Percentiles rank a stretch among this genome's conserved stretches.
phyloP scores from a whole-genome alignment of 129 eudicot genomes.

The Artemisia tridentata region DNA sequence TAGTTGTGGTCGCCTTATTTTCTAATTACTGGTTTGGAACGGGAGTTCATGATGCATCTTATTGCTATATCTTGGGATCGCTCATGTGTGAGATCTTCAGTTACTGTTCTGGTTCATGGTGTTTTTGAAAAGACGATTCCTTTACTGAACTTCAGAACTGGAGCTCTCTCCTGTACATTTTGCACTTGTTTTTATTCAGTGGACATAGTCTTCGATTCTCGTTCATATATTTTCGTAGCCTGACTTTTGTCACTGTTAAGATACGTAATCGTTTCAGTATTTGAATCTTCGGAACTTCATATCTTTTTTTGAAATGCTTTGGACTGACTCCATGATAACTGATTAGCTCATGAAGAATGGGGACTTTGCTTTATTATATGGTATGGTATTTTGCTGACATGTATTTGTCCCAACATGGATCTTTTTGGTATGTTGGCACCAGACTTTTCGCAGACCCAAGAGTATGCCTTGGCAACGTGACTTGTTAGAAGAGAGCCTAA shows the following conservation, averaged over 20 bases:
- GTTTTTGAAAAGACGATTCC: conserved; percentile 54
- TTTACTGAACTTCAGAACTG: conserved; percentile 59
- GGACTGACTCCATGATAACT: conserved; percentile 40
- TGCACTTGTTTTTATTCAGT: conserved; percentile 37
- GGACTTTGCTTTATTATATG: conserved; percentile 39
- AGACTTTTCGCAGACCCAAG: conserved; percentile 80
- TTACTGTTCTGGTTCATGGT: conserved; percentile 47
- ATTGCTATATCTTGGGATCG: conserved; percentile 44
- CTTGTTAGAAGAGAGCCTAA: conserved; percentile 82
- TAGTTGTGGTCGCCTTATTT: conserved; percentile 39
- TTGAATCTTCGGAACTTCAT: too few relatives aligned
- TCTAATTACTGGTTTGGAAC: conserved; percentile 41
- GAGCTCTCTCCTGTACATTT: conserved; percentile 58
- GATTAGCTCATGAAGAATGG: conserved; percentile 45
- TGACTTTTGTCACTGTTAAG: conserved; percentile 39
- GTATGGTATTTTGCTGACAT: conserved; percentile 61
- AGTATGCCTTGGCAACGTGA: conserved; percentile 79
- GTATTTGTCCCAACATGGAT: conserved; percentile 42
- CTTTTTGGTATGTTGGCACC: conserved; percentile 59
- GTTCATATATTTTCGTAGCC: conserved; percentile 37
- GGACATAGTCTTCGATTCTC: conserved; percentile 46
- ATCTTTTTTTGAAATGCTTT: conserved; percentile 6
- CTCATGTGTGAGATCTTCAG: conserved; percentile 44
- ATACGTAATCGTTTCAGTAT: conserved; percentile 33
- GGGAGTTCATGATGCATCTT: conserved; percentile 55